Percentiles rank a stretch among this genome's conserved stretches.
Conservation (phyloP, 2,329 filamentous ascomycete genomes). For the Trichoderma cornu-damae region DNA sequence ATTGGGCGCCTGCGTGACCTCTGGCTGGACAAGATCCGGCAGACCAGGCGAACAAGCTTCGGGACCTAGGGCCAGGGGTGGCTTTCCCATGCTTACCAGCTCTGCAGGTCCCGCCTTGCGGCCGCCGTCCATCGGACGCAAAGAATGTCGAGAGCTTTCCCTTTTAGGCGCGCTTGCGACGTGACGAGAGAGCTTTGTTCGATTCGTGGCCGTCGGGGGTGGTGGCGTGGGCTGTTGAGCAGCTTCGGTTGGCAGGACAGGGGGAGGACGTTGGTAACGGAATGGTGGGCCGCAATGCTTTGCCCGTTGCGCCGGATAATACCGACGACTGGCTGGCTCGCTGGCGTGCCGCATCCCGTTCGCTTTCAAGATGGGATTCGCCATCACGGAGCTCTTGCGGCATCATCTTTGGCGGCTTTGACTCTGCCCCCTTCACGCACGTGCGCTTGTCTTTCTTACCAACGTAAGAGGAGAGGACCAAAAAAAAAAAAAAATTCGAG, state of each 20-base stretch:
- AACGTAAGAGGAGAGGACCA: not conserved
- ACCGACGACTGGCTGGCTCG: conserved; percentile 11
- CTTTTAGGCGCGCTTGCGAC: conserved; percentile 26
- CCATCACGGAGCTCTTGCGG: conserved; percentile 12
- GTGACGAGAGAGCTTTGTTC: conserved; percentile 2
- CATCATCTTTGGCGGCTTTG: conserved; percentile 3
- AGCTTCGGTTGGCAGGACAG: not conserved
- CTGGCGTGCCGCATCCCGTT: conserved; percentile 11
- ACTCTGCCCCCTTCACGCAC: conserved; percentile 4
- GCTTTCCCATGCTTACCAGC: conserved; percentile 8
- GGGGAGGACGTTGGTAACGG: not conserved
- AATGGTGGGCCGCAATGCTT: conserved; percentile 12
- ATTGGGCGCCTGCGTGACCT: conserved; percentile 26
- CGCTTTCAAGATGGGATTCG: not conserved
- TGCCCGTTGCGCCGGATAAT: conserved; percentile 11
- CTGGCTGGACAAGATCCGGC: conserved; percentile 22
- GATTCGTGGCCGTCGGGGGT: not conserved
- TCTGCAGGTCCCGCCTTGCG: conserved; percentile 21
- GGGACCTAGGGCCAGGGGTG: conserved; percentile 8
- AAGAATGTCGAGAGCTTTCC: conserved; percentile 31
- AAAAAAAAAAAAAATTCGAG: not conserved
- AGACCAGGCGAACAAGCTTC: conserved; percentile 16
- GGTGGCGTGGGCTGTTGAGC: conserved; percentile 8
- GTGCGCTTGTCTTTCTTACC: conserved; percentile 1
- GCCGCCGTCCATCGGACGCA: conserved; percentile 29